Evolutionary conservation across 108 stramenopile species (phyloP).

Genomic region (Chaetoceros tenuissimus): DNA sequence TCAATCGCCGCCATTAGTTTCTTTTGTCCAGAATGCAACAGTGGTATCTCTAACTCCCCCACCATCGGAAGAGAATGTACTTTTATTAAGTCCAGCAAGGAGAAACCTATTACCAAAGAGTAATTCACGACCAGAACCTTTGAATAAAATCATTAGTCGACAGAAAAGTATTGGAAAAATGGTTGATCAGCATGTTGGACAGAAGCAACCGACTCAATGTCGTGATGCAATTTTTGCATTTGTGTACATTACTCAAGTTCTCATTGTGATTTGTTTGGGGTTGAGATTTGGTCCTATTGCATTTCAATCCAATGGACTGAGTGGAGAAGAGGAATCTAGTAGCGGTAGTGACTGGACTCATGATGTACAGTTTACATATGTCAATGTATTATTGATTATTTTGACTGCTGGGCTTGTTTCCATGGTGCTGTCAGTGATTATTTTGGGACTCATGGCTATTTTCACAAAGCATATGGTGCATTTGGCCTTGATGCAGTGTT

Average conservation of each 20-base stretch:
- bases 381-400: background rate
- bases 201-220: background rate
- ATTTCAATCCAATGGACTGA: too few species aligned
- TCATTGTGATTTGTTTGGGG: background rate
- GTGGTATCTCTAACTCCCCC: too few species aligned
- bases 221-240: background rate
- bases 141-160: background rate
- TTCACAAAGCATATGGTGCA: background rate
- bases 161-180: background rate
- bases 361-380: background rate
- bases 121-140: too few species aligned
- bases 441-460: background rate
- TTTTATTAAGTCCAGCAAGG: too few species aligned
- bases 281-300: background rate
- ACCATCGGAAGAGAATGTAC: too few species aligned
- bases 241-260: background rate
- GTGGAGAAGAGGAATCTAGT: background rate
- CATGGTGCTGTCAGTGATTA: background rate
- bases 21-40: too few species aligned
- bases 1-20: too few species aligned
- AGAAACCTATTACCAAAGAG: too few species aligned
- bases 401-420: background rate
- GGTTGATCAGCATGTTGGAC: background rate
- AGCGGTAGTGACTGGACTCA: background rate
- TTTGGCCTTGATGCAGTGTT: background rate